Evolutionary conservation across 352 stramenopile genomes (phyloP).

Genomic region (Phytophthora uliginosa): DNA sequence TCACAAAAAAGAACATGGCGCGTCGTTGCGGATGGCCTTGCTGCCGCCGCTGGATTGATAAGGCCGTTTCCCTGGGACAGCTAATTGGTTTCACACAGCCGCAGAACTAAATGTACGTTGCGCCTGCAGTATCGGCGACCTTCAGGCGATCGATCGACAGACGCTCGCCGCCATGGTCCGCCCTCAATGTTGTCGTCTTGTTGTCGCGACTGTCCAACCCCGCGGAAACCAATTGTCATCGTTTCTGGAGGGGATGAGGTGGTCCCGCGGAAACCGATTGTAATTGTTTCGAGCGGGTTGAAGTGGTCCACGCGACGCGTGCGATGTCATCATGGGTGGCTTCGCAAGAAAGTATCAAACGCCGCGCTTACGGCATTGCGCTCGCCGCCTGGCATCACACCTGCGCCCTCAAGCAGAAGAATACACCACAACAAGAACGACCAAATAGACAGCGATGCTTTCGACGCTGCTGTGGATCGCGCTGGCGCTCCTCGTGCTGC

Average conservation of each 20-base stretch:
- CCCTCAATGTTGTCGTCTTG: constrained; percentile 20
- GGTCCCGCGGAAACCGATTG: too few relatives aligned
- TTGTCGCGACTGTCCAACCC: constrained; percentile 19
- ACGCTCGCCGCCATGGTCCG: constrained; percentile 13
- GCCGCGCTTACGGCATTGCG: constrained; percentile 9
- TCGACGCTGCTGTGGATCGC: constrained; percentile 56
- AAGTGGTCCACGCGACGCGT: neutral
- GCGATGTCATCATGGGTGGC: neutral
- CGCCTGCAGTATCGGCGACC: constrained; percentile 3
- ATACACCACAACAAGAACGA: neutral
- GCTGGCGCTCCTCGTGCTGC: constrained; percentile 57
- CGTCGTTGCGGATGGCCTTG: neutral
- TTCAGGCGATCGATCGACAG: neutral
- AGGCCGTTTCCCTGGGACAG: neutral
- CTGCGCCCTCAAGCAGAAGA: neutral
- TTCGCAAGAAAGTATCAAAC: constrained; percentile 20
- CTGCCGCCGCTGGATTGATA: neutral
- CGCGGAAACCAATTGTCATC: neutral
- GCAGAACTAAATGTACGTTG: neutral
- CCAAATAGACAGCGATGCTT: constrained; percentile 27
- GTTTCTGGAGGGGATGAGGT: too few relatives aligned
- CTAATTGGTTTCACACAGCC: neutral
- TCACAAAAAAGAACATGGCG: constrained; percentile 20
- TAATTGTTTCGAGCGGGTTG: neutral
- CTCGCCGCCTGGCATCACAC: neutral